Conservation (phyloP, 345 rosid species). For the Pugionium dolabratum region DNA sequence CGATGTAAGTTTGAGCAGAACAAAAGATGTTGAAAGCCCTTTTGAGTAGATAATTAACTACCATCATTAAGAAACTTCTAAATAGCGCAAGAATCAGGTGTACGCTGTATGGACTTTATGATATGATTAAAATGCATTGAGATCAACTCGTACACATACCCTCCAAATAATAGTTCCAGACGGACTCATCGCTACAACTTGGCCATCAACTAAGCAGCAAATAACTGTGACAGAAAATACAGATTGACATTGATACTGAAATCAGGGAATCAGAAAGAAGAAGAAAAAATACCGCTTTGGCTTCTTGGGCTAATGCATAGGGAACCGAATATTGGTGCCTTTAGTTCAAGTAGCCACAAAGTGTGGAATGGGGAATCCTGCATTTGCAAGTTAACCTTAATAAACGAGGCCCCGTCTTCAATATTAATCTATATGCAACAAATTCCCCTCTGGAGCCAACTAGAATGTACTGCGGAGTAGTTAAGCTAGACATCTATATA, state of each 20-base stretch:
- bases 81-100: not conserved
- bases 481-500: constrained; percentile 15
- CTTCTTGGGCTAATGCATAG: constrained; percentile 51
- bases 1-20: constrained; percentile 21
- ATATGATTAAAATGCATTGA: constrained; percentile 22
- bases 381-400: constrained; percentile 25
- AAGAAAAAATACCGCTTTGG: constrained; percentile 50
- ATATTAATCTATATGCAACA: not conserved
- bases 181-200: constrained; percentile 54
- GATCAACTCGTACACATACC: constrained; percentile 48
- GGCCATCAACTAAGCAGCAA: constrained; percentile 94
- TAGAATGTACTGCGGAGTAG: constrained; percentile 18
- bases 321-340: constrained; percentile 84
- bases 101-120: not conserved
- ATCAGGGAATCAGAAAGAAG: constrained; percentile 8
- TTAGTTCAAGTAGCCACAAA: constrained; percentile 70
- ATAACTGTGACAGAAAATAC: constrained; percentile 57
- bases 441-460: constrained; percentile 6
- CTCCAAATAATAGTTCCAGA: constrained; percentile 74
- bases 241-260: constrained; percentile 6
- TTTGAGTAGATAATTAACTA: constrained; percentile 11
- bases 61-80: constrained; percentile 13
- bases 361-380: constrained; percentile 71
- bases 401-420: constrained; percentile 16
- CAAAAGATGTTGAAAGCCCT: constrained; percentile 26